Base-by-base conservation (phyloP, 2,329 filamentous ascomycete species). In the Colletotrichum musae region DNA sequence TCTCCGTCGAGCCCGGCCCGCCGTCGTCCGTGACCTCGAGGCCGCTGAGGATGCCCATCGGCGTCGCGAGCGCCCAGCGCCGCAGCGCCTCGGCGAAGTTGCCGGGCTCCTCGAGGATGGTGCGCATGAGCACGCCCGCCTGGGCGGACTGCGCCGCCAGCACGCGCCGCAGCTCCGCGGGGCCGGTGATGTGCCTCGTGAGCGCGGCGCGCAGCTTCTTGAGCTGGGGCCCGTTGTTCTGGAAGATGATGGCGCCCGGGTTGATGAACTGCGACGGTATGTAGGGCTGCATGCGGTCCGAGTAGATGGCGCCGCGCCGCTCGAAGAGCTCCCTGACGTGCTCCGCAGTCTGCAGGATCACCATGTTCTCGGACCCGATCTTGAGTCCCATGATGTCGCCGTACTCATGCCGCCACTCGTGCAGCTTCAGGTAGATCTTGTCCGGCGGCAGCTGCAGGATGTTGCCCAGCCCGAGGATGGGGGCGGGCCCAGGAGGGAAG, bases 321-420 rank as follows among this genome's bases (percentile, higher is more conserved):
- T 82, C 81, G 21, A 81, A 75, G 12, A 84, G 73, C 39, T 81
- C 80, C 51, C 76, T 75, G 6, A 78, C 78, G 10, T 77, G 74
- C 15, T 76, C 71, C 0, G 75, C 75, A 26, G 74, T 77, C 18
- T 78, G 76, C 2, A 82, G 73, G 6, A 82, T 71, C 7, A 83
- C 78, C 13, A 80, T 66, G 36, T 78, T 78, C 10, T 72, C 70
- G 0, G 73, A 70, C 0, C 78, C 80, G 18, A 76, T 65, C 51
- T 78, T 78, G 32, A 81, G 61, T 12, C 75, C 75, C 24, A 79
- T 62, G 9, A 82, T 76, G 1, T 77, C 76, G 1, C 81, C 81
- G 70, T 82, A 80, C 4, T 67, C 70, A 10, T 75, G 59, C 10
- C 73, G 73, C 77, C 80, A 83, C 59, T 76, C 74, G 43, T 79